Conservation (phyloP, 2,329 filamentous ascomycete species). For the Cylindrodendrum hubeiense region DNA sequence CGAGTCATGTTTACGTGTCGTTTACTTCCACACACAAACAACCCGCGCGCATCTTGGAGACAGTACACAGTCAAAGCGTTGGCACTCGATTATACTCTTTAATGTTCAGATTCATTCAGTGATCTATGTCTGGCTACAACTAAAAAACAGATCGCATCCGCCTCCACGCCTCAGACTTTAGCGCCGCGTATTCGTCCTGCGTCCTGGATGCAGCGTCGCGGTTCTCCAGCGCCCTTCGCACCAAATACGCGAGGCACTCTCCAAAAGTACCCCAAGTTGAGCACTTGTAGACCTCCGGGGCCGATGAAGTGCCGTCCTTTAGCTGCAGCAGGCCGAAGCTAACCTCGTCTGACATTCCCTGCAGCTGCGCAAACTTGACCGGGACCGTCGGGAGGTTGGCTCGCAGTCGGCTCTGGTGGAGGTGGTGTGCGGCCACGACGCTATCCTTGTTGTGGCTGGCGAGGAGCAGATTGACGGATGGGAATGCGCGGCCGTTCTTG, state of each 20-base stretch:
- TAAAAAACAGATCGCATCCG: slow-evolving; percentile 44
- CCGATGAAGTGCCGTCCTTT: slow-evolving; percentile 40
- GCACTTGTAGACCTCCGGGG: slow-evolving; percentile 54
- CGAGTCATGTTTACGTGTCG: neutral
- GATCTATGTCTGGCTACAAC: neutral
- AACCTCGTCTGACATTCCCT: slow-evolving; percentile 70
- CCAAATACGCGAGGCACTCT: slow-evolving; percentile 55
- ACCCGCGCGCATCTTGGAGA: too few relatives aligned
- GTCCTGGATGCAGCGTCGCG: slow-evolving; percentile 51
- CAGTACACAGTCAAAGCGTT: too few relatives aligned
- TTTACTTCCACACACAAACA: too few relatives aligned
- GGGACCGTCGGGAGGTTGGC: slow-evolving; percentile 47
- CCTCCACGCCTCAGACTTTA: slow-evolving; percentile 47
- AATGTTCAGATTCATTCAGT: too few relatives aligned
- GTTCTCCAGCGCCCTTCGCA: slow-evolving; percentile 54
- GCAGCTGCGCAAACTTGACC: slow-evolving; percentile 65
- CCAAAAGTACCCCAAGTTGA: slow-evolving; percentile 54
- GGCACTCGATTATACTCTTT: too few relatives aligned
- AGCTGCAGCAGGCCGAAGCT: slow-evolving; percentile 61
- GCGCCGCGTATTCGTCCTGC: slow-evolving; percentile 44
- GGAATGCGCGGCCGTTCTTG: slow-evolving; percentile 51
- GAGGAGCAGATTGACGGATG: slow-evolving; percentile 61
- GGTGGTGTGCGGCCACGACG: slow-evolving; percentile 56
- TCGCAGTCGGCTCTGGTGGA: slow-evolving; percentile 57
- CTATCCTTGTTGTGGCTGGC: slow-evolving; percentile 64